These are phyloP conservation scores for Hordeum marinum DNA, from an alignment of 176 grass and related monocot species.

Conservation along the genomic window DNA sequence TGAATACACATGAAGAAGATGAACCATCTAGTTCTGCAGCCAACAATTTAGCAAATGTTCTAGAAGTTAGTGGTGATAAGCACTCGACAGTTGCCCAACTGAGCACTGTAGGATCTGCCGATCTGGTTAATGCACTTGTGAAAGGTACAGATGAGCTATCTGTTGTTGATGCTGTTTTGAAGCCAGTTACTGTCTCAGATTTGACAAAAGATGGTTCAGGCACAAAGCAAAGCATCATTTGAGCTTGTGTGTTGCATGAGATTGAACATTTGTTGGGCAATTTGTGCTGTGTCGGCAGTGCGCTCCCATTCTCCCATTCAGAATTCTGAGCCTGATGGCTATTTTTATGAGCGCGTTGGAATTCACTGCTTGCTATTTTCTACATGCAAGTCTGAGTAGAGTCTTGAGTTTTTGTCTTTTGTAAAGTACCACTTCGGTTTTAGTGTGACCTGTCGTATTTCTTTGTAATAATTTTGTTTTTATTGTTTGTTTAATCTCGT, in stretches of 20 bases:
- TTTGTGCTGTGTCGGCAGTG: neutral
- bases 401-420: slow-evolving; percentile 26
- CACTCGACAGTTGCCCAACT: neutral
- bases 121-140: slow-evolving; percentile 18
- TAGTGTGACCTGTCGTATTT: slow-evolving; percentile 14
- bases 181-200: slow-evolving; percentile 2
- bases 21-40: slow-evolving; percentile 27
- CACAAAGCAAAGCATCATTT: slow-evolving; percentile 16
- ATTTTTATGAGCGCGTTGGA: neutral
- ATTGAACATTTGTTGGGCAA: slow-evolving; percentile 3
- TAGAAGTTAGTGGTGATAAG: slow-evolving; percentile 24
- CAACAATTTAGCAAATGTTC: slow-evolving; percentile 22
- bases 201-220: slow-evolving; percentile 10
- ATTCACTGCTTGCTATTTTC: slow-evolving; percentile 47
- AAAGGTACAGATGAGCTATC: slow-evolving; percentile 4
- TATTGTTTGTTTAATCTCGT: neutral
- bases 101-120: slow-evolving; percentile 8
- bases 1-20: slow-evolving; percentile 38
- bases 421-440: slow-evolving; percentile 22
- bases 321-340: slow-evolving; percentile 1
- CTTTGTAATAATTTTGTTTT: slow-evolving; percentile 34
- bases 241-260: slow-evolving; percentile 1
- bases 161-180: slow-evolving; percentile 19
- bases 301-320: neutral
- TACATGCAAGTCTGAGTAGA: slow-evolving; percentile 33